Conservation (phyloP, 345 rosid genomes). For the Moricandia arvensis region DNA sequence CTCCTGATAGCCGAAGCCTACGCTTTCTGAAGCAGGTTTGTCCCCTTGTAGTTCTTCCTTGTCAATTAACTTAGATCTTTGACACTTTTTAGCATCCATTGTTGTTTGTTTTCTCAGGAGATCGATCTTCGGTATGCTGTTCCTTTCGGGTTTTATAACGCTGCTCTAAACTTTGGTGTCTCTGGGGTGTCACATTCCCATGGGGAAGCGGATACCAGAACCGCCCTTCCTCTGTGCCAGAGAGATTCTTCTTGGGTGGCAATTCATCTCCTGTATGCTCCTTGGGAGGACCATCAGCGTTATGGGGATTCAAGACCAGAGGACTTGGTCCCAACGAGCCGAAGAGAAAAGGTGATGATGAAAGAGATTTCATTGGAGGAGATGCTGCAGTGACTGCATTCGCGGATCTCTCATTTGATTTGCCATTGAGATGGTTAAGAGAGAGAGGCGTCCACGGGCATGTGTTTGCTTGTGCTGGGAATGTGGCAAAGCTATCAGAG, state of each 20-base stretch:
- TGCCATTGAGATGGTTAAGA: conserved; percentile 75
- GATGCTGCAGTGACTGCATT: conserved; percentile 84
- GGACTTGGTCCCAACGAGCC: conserved; percentile 86
- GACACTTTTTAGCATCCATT: background rate
- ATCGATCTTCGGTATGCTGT: conserved; percentile 80
- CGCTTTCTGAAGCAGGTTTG: conserved; percentile 66
- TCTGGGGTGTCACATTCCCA: conserved; percentile 75
- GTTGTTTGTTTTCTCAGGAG: conserved; percentile 41
- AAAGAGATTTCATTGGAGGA: conserved; percentile 84
- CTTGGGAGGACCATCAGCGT: conserved; percentile 76
- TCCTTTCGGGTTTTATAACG: conserved; percentile 68
- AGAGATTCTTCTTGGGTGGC: conserved; percentile 92
- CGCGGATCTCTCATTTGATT: conserved; percentile 90
- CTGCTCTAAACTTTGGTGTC: conserved; percentile 80
- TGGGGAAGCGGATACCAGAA: conserved; percentile 66
- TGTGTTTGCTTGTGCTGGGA: conserved; percentile 86
- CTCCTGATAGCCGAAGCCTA: conserved; percentile 82
- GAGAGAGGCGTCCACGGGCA: conserved; percentile 93
- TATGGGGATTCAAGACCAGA: conserved; percentile 81
- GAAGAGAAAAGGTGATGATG: conserved; percentile 51
- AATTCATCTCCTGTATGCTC: conserved; percentile 75
- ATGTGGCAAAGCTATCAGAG: conserved; percentile 66
- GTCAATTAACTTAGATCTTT: background rate
- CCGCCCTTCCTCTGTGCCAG: conserved; percentile 65
- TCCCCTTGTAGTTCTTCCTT: background rate